These are phyloP conservation scores for Echria macrotheca DNA, from an alignment of 495 filamentous ascomycete species.

Conservation along the genomic window DNA sequence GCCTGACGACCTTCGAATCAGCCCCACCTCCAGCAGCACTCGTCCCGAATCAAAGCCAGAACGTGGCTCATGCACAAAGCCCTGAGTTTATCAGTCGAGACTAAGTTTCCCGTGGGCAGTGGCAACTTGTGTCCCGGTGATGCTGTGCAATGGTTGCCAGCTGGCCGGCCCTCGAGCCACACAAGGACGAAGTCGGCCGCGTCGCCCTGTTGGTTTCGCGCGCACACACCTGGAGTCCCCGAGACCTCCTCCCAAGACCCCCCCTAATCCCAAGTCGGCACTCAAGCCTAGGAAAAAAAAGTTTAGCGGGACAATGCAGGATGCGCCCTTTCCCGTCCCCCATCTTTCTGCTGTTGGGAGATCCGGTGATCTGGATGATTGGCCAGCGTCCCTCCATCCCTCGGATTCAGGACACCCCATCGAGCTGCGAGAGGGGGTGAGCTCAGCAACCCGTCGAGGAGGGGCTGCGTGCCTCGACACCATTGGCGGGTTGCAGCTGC, in stretches of 20 bases:
- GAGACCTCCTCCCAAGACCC: neutral
- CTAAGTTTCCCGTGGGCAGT: conserved; percentile 3
- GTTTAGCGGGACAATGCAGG: neutral
- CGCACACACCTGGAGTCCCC: neutral
- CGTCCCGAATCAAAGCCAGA: too few relatives aligned
- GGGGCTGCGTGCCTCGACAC: conserved; percentile 11
- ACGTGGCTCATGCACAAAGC: conserved; percentile 9
- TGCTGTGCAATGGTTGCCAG: conserved; percentile 2
- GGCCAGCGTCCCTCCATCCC: conserved; percentile 5
- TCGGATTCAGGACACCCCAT: conserved; percentile 4
- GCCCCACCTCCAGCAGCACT: too few relatives aligned
- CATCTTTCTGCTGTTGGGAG: neutral
- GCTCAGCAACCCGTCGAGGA: conserved; percentile 17
- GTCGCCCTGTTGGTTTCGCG: neutral
- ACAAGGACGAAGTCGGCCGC: conserved; percentile 6
- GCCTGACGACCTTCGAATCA: conserved; percentile 11
- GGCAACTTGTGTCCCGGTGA: conserved; percentile 9
- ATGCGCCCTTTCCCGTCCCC: neutral
- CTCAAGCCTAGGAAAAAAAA: neutral
- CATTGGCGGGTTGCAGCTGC: conserved; percentile 15
- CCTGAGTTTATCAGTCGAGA: neutral
- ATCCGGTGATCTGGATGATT: conserved; percentile 24
- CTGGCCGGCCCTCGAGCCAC: conserved; percentile 6
- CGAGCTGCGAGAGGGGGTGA: conserved; percentile 11
- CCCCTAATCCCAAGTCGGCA: neutral